Conservation (phyloP, 2,329 filamentous ascomycete genomes). For the Phialophora verrucosa region DNA sequence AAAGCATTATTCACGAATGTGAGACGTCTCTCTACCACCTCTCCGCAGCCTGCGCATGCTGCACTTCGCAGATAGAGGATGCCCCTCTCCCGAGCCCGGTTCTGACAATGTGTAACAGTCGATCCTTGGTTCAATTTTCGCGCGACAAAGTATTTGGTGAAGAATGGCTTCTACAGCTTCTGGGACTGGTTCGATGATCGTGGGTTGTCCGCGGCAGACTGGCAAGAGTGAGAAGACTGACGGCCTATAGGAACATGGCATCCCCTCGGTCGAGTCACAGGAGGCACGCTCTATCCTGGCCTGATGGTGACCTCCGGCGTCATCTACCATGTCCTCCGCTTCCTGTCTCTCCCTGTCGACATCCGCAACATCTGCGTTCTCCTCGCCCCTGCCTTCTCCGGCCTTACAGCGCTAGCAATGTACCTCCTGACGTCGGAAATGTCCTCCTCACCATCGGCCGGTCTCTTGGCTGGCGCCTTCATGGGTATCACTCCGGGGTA, state of each 20-base stretch:
- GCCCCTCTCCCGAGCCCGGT: slow-evolving; percentile 23
- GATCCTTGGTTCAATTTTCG: slow-evolving; percentile 99
- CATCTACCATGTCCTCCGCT: slow-evolving; percentile 92
- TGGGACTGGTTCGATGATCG: slow-evolving; percentile 99
- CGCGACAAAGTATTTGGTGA: slow-evolving; percentile 95
- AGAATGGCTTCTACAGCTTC: slow-evolving; percentile 97
- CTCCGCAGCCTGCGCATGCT: slow-evolving; percentile 13
- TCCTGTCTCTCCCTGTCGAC: slow-evolving; percentile 89
- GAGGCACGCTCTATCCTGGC: slow-evolving; percentile 97
- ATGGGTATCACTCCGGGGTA: slow-evolving; percentile 98
- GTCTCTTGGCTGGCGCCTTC: slow-evolving; percentile 89
- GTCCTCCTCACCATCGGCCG: slow-evolving; percentile 91
- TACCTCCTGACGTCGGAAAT: slow-evolving; percentile 98
- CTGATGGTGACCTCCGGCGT: slow-evolving; percentile 98
- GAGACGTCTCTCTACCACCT: slow-evolving; percentile 53
- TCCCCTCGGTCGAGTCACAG: slow-evolving; percentile 95
- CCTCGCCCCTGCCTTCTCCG: slow-evolving; percentile 91
- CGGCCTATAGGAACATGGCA: slow-evolving; percentile 81
- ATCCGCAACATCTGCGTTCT: slow-evolving; percentile 99
- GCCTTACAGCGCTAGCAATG: slow-evolving; percentile 86
- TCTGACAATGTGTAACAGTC: slow-evolving; percentile 63
- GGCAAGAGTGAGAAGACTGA: slow-evolving; percentile 23
- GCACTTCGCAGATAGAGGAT: not conserved
- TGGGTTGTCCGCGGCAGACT: slow-evolving; percentile 42
- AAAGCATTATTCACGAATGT: slow-evolving; percentile 99